A percentile compares a stretch with the other conserved stretches of the same genome.
phyloP scores from a whole-genome alignment of 441 rosid genomes.

The Lepidium campestre region DNA sequence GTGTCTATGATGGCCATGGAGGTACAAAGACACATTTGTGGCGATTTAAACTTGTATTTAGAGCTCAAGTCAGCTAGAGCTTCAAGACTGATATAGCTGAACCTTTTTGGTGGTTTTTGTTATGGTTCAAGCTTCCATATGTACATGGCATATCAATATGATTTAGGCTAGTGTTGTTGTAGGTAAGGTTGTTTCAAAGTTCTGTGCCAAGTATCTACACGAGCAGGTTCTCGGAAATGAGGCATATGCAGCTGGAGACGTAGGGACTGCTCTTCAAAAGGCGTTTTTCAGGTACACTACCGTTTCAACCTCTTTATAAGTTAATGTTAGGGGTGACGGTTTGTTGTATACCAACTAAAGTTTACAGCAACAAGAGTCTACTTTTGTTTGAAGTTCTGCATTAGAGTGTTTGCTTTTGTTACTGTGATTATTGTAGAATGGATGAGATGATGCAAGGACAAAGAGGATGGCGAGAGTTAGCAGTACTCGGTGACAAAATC shows the following conservation, averaged over 20 bases:
- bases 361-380: not conserved
- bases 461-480: conserved; percentile 94
- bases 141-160: conserved; percentile 1
- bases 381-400: conserved; percentile 9
- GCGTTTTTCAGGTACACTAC: conserved; percentile 66
- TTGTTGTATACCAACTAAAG: not conserved
- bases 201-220: conserved; percentile 87
- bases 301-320: not conserved
- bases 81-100: not conserved
- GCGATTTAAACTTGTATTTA: not conserved
- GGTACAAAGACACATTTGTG: conserved; percentile 34
- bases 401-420: not conserved
- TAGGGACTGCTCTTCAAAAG: conserved; percentile 58
- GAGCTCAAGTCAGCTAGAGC: not conserved
- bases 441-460: conserved; percentile 99
- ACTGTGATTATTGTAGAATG: conserved; percentile 48
- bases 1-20: conserved; percentile 99
- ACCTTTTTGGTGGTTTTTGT: not conserved
- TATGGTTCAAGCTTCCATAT: not conserved
- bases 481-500: conserved; percentile 74
- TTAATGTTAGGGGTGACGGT: not conserved
- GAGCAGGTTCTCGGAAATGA: conserved; percentile 70
- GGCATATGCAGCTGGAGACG: conserved; percentile 69
- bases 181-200: conserved; percentile 92
- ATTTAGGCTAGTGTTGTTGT: conserved; percentile 25